Evolutionary conservation across 129 eudicot genomes (phyloP).

Genomic region (Arctium lappa): DNA sequence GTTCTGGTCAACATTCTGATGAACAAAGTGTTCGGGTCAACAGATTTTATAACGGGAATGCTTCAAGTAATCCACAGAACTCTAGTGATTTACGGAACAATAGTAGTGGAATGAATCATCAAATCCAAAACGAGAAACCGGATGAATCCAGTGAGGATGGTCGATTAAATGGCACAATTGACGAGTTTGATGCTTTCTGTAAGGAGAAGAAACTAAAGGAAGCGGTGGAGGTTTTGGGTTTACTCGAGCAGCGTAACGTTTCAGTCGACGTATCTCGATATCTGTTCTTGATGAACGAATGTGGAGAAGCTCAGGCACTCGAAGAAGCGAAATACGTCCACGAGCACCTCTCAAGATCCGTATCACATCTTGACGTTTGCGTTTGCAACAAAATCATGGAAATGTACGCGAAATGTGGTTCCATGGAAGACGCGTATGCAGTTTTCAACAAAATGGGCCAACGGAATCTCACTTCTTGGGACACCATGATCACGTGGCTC

Average conservation of each 20-base stretch:
- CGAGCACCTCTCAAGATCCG: slow-evolving; percentile 26
- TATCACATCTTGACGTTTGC: slow-evolving; percentile 6
- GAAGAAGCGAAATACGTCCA: slow-evolving; percentile 41
- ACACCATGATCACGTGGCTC: slow-evolving; percentile 35
- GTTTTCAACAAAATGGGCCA: slow-evolving; percentile 28
- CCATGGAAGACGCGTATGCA: slow-evolving; percentile 29
- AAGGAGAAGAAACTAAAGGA: slow-evolving; percentile 46
- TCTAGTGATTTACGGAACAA: neutral
- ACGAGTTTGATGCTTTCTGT: slow-evolving; percentile 43
- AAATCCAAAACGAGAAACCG: slow-evolving; percentile 13
- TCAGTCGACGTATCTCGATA: slow-evolving; percentile 34
- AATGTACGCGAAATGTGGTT: slow-evolving; percentile 33
- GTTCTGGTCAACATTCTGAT: neutral
- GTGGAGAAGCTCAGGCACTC: slow-evolving; percentile 53
- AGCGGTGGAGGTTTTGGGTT: slow-evolving; percentile 43
- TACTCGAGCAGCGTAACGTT: slow-evolving; percentile 26
- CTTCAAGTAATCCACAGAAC: slow-evolving; percentile 14
- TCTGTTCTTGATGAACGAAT: slow-evolving; percentile 35
- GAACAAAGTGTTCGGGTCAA: slow-evolving; percentile 4
- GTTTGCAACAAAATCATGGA: slow-evolving; percentile 31
- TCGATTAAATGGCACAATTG: slow-evolving; percentile 26
- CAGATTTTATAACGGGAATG: neutral
- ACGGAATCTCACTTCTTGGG: slow-evolving; percentile 41
- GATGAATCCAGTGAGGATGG: slow-evolving; percentile 17
- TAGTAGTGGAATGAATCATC: neutral